A percentile compares a stretch with the other conserved stretches of the same genome.
Evolutionary conservation across 257 asterid species (phyloP).

Genomic region (Nemophila menziesii): DNA sequence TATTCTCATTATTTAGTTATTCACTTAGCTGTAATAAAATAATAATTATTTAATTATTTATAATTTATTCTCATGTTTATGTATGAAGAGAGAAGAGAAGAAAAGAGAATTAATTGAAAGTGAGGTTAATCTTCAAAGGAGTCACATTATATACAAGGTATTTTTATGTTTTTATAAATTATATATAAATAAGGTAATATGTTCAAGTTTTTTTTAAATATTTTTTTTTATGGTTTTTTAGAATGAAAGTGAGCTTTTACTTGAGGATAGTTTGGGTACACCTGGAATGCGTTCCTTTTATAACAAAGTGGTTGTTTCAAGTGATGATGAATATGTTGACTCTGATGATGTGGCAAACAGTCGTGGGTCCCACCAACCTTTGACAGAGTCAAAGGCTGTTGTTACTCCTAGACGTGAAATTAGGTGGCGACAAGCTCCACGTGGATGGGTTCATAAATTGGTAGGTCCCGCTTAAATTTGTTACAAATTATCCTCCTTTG

Average conservation of each 20-base stretch:
- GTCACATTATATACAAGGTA: slow-evolving; percentile 91
- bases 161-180: no score
- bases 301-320: slow-evolving; percentile 73
- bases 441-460: slow-evolving; percentile 77
- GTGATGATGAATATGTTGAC: slow-evolving; percentile 87
- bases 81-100: slow-evolving; percentile 85
- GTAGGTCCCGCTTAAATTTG: slow-evolving; percentile 14
- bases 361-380: slow-evolving; percentile 39
- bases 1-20: slow-evolving; percentile 10
- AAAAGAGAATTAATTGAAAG: slow-evolving; percentile 79
- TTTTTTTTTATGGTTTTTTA: slow-evolving; percentile 25
- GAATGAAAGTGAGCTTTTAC: slow-evolving; percentile 86
- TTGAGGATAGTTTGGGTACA: slow-evolving; percentile 72
- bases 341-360: slow-evolving; percentile 74
- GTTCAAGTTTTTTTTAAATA: no score
- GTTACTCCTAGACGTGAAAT: slow-evolving; percentile 47
- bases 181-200: no score
- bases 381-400: slow-evolving; percentile 40
- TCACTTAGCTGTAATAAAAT: not conserved
- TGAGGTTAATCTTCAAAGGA: slow-evolving; percentile 81
- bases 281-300: slow-evolving; percentile 81
- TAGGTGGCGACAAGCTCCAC: slow-evolving; percentile 28
- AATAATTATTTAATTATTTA: no score
- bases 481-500: not conserved
- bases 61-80: slow-evolving; percentile 9